Base-by-base conservation (phyloP, 2,329 filamentous ascomycete genomes). In the Colletotrichum sp. region DNA sequence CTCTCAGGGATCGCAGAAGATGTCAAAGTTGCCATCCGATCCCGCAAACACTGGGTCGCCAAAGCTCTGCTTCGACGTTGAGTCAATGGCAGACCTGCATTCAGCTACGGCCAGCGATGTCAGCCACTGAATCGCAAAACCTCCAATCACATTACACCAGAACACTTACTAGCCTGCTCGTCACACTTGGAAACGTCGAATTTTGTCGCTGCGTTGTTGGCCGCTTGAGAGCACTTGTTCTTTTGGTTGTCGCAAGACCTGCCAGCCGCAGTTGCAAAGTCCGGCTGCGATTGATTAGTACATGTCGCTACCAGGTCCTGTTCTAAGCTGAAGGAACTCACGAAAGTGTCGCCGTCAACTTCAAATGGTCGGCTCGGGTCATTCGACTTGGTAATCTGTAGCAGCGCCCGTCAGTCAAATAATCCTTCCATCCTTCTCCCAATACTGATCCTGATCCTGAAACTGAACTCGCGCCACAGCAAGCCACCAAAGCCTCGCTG, bases 201-300 rank as follows among this genome's bases (percentile, higher is more conserved):
- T 28, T 76, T 74, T 60, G 75, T 32, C 65, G 81, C 71, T 66
- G 79, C 77, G 57, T 80, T 81, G 77, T 89, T 89, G 39, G 86
- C 86, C 24, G 81, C 67, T 28, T 86, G 76, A n/a, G 85, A 84
- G 75, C 89, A 90, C 22, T 79, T 80, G 77, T 90, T 89, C 80
- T 88, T 85, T 80, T 90, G 88, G 78, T 87, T 86, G 78, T 88
- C 87, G 81, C 89, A 90, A 2, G 86, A 84, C 26, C 87, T 83
- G 70, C 84, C 82, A 8, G 84, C 83, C 1, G 88, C 88, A 12
- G 83, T 82, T 28, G 79, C 36, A 79, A 86, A 90, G 80, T 88
- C 85, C 71, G 82, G 79, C 87, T 89, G 63, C 9, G 32, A 13
- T 34, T 5, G n/a, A 22, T 71, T 63, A 71, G 68, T 5, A 30